Evolutionary conservation across 164 flowering plant species (phyloP), one percentile per base, ranked within the genome.

Genomic region (Vitis rupestris): DNA sequence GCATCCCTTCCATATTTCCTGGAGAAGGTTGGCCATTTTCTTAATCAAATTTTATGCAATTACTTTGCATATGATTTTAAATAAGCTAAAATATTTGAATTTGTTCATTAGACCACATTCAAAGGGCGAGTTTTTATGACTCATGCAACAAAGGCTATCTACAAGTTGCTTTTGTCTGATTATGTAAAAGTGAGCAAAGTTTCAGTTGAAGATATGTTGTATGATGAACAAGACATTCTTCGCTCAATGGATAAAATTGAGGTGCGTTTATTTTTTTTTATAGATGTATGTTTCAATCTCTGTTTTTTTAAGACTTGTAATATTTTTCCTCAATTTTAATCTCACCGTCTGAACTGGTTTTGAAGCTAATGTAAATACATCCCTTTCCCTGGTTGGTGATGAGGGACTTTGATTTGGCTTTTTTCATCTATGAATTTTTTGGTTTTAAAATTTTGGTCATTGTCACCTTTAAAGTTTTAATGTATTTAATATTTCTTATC

Each of bases 161-260:
- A 95, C 88, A 91, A 79, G 85, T 71, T 89, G 76, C 88, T 89
- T 70, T 75, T 89, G 71, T 75, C 88, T 1, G 93, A 89, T 76
- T 89, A 79, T 82, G 86, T 89, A 6, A 89, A 86, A 89, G 91
- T 89, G 60, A 87, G 91, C 90, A 89, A 87, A 67, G 94, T 91
- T 53, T 95, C 98, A 30, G 97, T 90, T 75, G 99, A 95, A 78
- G 99, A 95, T 74, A 85, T 87, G 93, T 67, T 89, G 72, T 89
- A 69, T 67, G 83, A 85, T 75, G 93, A 89, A 61, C 89, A 91
- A 76, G 99, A 93, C 74, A 90, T 95, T 23, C 81, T 83, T 49
- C 89, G 87, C 9, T 93, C 99, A 72, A 95, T 95, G 99, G 97
- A 93, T 52, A 95, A 85, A 82, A 93, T 95, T 67, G 98, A 93